Conservation (phyloP, 2,329 filamentous ascomycete genomes). For the Hymenoscyphus repandus region DNA sequence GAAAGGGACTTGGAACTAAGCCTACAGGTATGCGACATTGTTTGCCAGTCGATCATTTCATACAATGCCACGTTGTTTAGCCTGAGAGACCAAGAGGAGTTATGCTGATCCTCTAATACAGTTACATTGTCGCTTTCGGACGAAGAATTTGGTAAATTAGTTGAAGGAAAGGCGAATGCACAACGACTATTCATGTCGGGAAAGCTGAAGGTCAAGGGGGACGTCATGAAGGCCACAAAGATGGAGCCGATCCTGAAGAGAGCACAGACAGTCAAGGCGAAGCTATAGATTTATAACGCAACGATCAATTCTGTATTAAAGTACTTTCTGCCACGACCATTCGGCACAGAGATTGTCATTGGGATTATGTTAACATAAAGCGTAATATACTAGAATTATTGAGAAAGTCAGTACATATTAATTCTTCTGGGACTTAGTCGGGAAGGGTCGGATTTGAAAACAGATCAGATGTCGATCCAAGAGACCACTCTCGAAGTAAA, state of each 20-base stretch:
- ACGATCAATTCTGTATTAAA: neutral
- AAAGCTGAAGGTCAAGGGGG: slow-evolving; percentile 96
- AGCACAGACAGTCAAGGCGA: slow-evolving; percentile 69
- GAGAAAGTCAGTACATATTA: no score
- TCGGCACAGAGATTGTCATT: no score
- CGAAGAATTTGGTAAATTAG: slow-evolving; percentile 77
- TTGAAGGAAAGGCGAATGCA: slow-evolving; percentile 84
- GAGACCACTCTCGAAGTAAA: no score
- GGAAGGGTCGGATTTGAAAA: no score
- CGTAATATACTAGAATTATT: no score
- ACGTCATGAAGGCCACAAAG: slow-evolving; percentile 98
- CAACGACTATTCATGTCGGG: slow-evolving; percentile 94
- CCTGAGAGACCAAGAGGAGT: no score
- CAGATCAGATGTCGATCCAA: no score
- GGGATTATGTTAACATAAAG: no score
- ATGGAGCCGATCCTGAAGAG: slow-evolving; percentile 89
- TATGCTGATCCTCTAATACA: neutral
- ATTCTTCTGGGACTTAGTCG: no score
- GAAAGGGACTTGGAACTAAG: slow-evolving; percentile 73
- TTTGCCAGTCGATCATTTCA: neutral
- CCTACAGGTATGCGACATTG: slow-evolving; percentile 63
- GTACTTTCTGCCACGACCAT: no score
- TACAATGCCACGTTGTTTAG: neutral
- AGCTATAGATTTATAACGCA: slow-evolving; percentile 54
- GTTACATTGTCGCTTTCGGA: slow-evolving; percentile 85